Conservation (phyloP, 2,329 filamentous ascomycete species). For the Cladosporium halotolerans region DNA sequence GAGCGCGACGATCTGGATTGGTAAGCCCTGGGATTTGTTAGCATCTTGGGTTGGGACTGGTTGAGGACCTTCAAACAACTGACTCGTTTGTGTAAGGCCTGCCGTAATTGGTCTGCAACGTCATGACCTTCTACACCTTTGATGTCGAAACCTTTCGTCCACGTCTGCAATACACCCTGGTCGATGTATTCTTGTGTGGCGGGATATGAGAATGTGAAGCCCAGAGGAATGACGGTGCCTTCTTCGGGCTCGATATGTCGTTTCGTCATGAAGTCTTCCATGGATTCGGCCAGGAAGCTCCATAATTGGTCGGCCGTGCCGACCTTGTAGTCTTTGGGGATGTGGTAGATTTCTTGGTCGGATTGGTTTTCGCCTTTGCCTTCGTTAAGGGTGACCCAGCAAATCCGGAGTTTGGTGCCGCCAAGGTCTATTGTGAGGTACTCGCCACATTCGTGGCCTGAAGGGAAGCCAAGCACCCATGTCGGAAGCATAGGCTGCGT, state of each 20-base stretch:
- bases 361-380: slow-evolving; percentile 92
- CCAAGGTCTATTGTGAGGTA: slow-evolving; percentile 93
- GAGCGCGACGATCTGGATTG: slow-evolving; percentile 75
- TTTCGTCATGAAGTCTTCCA: slow-evolving; percentile 84
- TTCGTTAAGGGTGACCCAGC: slow-evolving; percentile 83
- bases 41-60: slow-evolving; percentile 1
- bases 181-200: slow-evolving; percentile 91
- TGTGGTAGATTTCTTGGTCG: slow-evolving; percentile 91
- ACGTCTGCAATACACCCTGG: slow-evolving; percentile 84
- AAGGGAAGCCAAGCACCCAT: slow-evolving; percentile 89
- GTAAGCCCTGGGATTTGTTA: slow-evolving; percentile 55
- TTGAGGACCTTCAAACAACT: slow-evolving; percentile 3
- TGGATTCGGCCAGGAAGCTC: slow-evolving; percentile 90
- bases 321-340: slow-evolving; percentile 89
- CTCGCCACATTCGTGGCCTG: slow-evolving; percentile 78
- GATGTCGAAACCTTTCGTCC: slow-evolving; percentile 98
- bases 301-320: slow-evolving; percentile 81
- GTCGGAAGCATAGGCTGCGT: slow-evolving; percentile 91
- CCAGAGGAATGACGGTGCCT: slow-evolving; percentile 65
- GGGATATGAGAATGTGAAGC: slow-evolving; percentile 96
- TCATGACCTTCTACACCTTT: slow-evolving; percentile 84
- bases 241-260: slow-evolving; percentile 63
- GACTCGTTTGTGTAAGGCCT: slow-evolving; percentile 66
- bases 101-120: slow-evolving; percentile 82
- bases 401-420: slow-evolving; percentile 90